Evolutionary conservation across 2,329 filamentous ascomycete species (phyloP), one percentile per base, ranked within the genome.

Genomic region (Hypoxylon sp.): DNA sequence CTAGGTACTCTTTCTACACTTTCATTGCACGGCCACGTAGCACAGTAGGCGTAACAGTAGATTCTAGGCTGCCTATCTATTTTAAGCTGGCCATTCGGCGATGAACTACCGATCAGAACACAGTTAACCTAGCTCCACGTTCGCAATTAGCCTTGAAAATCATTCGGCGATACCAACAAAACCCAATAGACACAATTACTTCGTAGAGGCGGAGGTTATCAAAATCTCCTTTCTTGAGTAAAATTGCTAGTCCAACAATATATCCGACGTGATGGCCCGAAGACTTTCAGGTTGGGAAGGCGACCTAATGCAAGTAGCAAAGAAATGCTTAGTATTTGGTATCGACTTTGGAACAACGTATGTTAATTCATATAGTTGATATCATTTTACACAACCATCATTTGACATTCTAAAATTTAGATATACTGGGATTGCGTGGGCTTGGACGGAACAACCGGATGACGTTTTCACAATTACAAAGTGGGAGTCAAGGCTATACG

Each of bases 331-430:
- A n/a, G 4, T 51, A 31, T 51, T 62, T 5, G 59, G 50, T 4
- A 54, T 62, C 17, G 59, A 62, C 31, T 55, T 62, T 17, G 59
- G 59, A 13, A 62, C 50, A 13, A 62, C 59, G 59, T 62, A 2
- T 22, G 59, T 37, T 4, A 31, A 54, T 37, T 3, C 11, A 37
- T 14, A 14, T 14, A 10, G 2, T 14, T 37, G 3, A 4, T 14
- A 14, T 14, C 11, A 37, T 14, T 14, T 37, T 4, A 14, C 11
- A 37, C 33, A 14, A 14, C 33, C 5, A 13, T 37, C 10, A 11
- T 14, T 11, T 37, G 14, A 37, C 33, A 5, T 5, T 37, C 3
- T 37, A 14, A 10, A 37, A 4, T 6, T 17, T 54, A 62, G 59
- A 1, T 51, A 54, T 19, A 46, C 59, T 2, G 59, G 59, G 1